Percentiles rank a stretch among this genome's conserved stretches.
Evolutionary conservation across 176 grass and related monocot species (phyloP).

Genomic region (Raddia guianensis): DNA sequence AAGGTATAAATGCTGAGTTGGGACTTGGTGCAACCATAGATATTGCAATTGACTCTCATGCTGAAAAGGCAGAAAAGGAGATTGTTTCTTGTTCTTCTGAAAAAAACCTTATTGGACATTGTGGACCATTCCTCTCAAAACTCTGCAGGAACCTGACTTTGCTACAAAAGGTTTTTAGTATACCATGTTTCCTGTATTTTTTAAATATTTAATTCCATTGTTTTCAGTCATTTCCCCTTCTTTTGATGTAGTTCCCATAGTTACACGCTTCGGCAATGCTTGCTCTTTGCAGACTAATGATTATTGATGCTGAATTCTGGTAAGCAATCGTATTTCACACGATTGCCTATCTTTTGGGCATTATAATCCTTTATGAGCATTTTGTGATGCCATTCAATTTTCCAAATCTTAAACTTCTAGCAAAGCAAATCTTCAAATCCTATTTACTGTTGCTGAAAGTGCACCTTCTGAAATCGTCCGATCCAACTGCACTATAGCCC

Average conservation of each 20-base stretch:
- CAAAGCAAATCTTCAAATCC: constrained; percentile 87
- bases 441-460: constrained; percentile 87
- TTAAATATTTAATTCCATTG: constrained; percentile 16
- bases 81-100: constrained; percentile 70
- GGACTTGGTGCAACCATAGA: constrained; percentile 72
- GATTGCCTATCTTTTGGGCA: not conserved
- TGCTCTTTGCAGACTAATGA: constrained; percentile 93
- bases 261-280: constrained; percentile 92
- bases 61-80: constrained; percentile 80
- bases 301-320: constrained; percentile 89
- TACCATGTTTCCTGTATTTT: constrained; percentile 10
- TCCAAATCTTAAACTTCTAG: constrained; percentile 52
- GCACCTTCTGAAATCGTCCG: constrained; percentile 72
- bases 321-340: constrained; percentile 34
- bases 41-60: constrained; percentile 76
- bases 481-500: constrained; percentile 91
- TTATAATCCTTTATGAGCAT: constrained; percentile 13
- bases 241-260: constrained; percentile 68
- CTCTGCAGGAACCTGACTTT: constrained; percentile 79
- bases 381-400: constrained; percentile 2
- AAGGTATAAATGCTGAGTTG: constrained; percentile 91
- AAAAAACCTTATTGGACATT: constrained; percentile 82
- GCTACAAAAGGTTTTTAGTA: constrained; percentile 73
- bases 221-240: constrained; percentile 12
- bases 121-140: constrained; percentile 81